A percentile compares a stretch with the other conserved stretches of the same genome.
These are phyloP conservation scores for Cutaneotrichosporon mucoides DNA, from an alignment of 1,284 basidiomycete genomes.

Conservation along the genomic window DNA sequence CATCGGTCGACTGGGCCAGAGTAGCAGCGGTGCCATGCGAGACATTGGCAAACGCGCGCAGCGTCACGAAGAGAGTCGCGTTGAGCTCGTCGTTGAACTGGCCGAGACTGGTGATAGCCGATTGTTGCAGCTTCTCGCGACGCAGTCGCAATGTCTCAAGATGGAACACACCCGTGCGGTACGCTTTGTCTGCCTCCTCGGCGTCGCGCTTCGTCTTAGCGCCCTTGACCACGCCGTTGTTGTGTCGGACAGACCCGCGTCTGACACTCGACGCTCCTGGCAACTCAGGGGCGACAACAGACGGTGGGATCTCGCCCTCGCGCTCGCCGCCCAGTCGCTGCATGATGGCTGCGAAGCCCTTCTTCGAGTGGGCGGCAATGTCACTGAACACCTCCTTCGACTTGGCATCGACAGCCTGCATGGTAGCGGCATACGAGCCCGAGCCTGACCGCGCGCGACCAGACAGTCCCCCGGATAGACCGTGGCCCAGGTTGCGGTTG, in stretches of 20 bases:
- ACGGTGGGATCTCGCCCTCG: conserved; percentile 17
- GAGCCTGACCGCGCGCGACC: conserved; percentile 30
- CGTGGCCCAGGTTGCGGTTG: neutral
- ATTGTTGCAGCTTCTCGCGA: conserved; percentile 73
- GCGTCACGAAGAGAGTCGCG: conserved; percentile 59
- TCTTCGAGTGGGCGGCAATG: conserved; percentile 46
- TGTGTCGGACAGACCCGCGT: conserved; percentile 9
- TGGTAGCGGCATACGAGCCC: conserved; percentile 7
- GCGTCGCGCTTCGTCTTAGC: conserved; percentile 82
- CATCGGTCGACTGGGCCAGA: conserved; percentile 56
- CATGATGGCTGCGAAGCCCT: conserved; percentile 47
- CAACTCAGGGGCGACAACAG: conserved; percentile 15
- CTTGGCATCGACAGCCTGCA: conserved; percentile 21
- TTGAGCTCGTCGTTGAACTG: conserved; percentile 73
- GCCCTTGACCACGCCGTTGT: conserved; percentile 57
- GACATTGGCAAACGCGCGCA: conserved; percentile 71
- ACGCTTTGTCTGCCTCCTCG: conserved; percentile 93
- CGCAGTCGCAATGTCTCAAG: conserved; percentile 84
- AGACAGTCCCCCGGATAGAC: neutral
- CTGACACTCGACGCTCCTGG: neutral
- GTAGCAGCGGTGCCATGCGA: conserved; percentile 54
- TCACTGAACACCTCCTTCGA: conserved; percentile 47
- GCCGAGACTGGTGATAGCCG: conserved; percentile 77
- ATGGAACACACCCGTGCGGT: conserved; percentile 86
- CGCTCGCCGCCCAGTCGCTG: conserved; percentile 43